Percentiles rank a stretch among this genome's conserved stretches.
These are phyloP conservation scores for Agrostemma githago DNA, from an alignment of 148 eudicot species.

Conservation along the genomic window DNA sequence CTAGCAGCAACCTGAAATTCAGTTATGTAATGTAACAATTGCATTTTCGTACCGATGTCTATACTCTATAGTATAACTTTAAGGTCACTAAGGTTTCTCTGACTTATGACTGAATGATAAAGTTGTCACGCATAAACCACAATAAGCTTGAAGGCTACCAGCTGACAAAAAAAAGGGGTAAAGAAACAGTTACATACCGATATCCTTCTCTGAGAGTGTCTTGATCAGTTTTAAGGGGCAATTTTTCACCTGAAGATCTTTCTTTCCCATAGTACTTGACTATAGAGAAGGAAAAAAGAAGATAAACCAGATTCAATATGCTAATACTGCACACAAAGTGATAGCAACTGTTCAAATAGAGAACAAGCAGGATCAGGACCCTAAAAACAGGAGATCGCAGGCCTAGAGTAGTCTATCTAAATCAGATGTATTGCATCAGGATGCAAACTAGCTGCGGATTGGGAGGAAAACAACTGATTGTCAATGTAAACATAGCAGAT, in stretches of 20 bases:
- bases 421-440: not conserved
- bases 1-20: not conserved
- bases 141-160: not conserved
- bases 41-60: not conserved
- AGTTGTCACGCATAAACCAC: not conserved
- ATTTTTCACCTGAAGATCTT: constrained; percentile 28
- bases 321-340: not conserved
- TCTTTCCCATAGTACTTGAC: constrained; percentile 66
- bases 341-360: not conserved
- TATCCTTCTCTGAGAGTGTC: constrained; percentile 89
- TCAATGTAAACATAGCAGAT: not conserved
- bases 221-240: constrained; percentile 75
- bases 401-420: not conserved
- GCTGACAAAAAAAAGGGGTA: not conserved
- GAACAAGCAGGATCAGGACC: not conserved
- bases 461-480: not conserved
- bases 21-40: not conserved
- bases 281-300: constrained; percentile 22
- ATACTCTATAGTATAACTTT: too few relatives aligned
- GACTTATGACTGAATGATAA: not conserved
- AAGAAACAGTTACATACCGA: constrained; percentile 36
- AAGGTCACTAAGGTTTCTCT: not conserved
- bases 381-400: not conserved
- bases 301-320: not conserved
- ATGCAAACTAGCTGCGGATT: not conserved